Evolutionary conservation across 352 stramenopile genomes (phyloP), one percentile per base, ranked within the genome.

Genomic region (Globisporangium rhizosaccharum): DNA sequence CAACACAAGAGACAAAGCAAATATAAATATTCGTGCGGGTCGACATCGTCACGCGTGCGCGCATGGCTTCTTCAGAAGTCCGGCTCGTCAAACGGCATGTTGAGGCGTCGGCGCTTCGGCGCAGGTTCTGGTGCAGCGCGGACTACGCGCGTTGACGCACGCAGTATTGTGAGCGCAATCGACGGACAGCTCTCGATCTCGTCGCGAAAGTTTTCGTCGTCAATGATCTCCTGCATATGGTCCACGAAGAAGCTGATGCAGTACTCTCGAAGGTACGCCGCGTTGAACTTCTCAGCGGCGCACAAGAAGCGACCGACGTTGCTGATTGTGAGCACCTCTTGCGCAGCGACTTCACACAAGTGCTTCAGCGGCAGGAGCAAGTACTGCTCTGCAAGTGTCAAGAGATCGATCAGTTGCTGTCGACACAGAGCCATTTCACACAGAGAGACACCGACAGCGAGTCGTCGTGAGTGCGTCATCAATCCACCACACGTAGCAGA

Each of bases 341-440:
- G 70, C 28, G 85, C 81, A 44, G 84, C 75, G 17, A 90, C 67
- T 58, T 94, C 85, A 49, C 85, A 94, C 17, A 90, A 63, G 15
- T 92, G 75, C 53, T 92, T 91, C 25, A 93, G 64, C 28, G 79
- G 75, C 46, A 83, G 65, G 12, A 94, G 67, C 33, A 94, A 61
- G 49, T 93, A 94, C 59, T 94, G 82, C 53, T 94, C 85, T 37
- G 83, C 79, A 11, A 94, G 61, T 18, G 80, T 89, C 57, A 94
- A 58, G 48, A 94, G 63, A 46, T 94, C 83, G 50, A 94, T 87
- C 51, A 94, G 62, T 94, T 94, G 81, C 85, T 94, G 50, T 12
- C 71, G 12, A 45, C 63, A 52, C 23, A 56, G 51, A 10, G 4
- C 17, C 30, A 10, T 8, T 44, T 6, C 12, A 46, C 14, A 46